Percentiles rank a stretch among this genome's conserved stretches.
These are phyloP conservation scores for Globomyces pollinis-pini DNA, from an alignment of 192 early-diverging fungal genomes.

Conservation along the genomic window DNA sequence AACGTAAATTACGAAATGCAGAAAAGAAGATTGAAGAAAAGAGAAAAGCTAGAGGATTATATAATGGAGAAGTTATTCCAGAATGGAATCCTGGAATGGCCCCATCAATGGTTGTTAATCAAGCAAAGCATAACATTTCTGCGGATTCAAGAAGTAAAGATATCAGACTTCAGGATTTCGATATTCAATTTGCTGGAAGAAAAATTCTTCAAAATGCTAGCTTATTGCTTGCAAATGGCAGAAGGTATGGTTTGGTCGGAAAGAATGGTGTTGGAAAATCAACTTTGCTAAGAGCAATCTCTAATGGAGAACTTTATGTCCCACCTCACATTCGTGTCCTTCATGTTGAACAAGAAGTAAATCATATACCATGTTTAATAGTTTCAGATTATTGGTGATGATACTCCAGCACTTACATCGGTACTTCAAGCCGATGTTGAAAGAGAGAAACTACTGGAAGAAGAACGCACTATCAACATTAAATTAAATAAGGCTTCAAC, in stretches of 20 bases:
- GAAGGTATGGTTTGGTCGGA: constrained; percentile 94
- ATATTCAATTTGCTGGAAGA: constrained; percentile 86
- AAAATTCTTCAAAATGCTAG: constrained; percentile 84
- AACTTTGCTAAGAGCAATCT: constrained; percentile 75
- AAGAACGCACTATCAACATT: constrained; percentile 64
- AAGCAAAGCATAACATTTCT: constrained; percentile 72
- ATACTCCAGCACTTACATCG: constrained; percentile 74
- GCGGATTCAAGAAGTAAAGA: constrained; percentile 86
- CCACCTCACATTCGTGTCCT: constrained; percentile 89
- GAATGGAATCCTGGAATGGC: constrained; percentile 47
- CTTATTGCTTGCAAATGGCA: constrained; percentile 75
- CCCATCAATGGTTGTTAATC: constrained; percentile 74
- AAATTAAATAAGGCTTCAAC: constrained; percentile 38
- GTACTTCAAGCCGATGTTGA: constrained; percentile 91
- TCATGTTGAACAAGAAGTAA: constrained; percentile 97
- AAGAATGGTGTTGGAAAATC: constrained; percentile 87
- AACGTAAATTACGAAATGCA: constrained; percentile 78
- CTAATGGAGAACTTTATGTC: constrained; percentile 71
- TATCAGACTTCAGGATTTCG: constrained; percentile 93
- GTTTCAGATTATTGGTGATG: constrained; percentile 77
- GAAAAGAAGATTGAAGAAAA: constrained; percentile 89
- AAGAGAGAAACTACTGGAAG: constrained; percentile 79
- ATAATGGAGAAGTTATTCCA: constrained; percentile 54
- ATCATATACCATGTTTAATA: too few relatives aligned
- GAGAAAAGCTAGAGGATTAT: constrained; percentile 71